A percentile compares a stretch with the other conserved stretches of the same genome.
Conservation (phyloP, 2,329 filamentous ascomycete genomes). For the Microdochium paspali region DNA sequence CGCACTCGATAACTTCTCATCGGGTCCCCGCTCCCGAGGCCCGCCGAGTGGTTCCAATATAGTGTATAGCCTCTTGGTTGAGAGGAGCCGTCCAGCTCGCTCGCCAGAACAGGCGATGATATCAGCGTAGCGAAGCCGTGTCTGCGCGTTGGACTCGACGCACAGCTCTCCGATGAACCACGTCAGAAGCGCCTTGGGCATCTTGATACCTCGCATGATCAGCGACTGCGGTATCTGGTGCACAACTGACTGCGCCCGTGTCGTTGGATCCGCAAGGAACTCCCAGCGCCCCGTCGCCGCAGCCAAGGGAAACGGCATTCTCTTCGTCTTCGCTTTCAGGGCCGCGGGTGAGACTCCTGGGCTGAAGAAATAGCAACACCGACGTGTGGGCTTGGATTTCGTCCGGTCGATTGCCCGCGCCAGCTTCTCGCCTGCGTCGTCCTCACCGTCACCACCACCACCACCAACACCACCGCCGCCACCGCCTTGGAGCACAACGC, state of each 20-base stretch:
- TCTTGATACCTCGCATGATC: conserved; percentile 25
- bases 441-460: too few species aligned
- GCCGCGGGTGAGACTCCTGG: conserved; percentile 16
- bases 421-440: conserved; percentile 21
- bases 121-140: conserved; percentile 52
- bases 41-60: conserved; percentile 54
- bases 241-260: conserved; percentile 48
- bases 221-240: conserved; percentile 53
- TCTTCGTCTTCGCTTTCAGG: conserved; percentile 8
- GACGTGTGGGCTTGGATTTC: conserved; percentile 24
- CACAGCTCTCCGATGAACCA: conserved; percentile 58
- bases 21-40: conserved; percentile 29
- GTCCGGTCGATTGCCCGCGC: conserved; percentile 39
- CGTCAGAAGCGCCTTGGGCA: conserved; percentile 55
- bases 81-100: conserved; percentile 34
- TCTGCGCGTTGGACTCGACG: conserved; percentile 40
- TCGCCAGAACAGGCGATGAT: conserved; percentile 36
- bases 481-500: conserved; percentile 26
- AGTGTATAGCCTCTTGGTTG: conserved; percentile 31
- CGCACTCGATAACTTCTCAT: conserved; percentile 12
- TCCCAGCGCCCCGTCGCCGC: conserved; percentile 32
- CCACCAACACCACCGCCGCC: too few species aligned
- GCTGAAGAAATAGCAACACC: conserved; percentile 42
- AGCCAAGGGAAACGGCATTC: conserved; percentile 25
- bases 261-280: conserved; percentile 35